Evolutionary conservation across 768 basidiomycete species (phyloP).

Genomic region (Mycena chlorophos): DNA sequence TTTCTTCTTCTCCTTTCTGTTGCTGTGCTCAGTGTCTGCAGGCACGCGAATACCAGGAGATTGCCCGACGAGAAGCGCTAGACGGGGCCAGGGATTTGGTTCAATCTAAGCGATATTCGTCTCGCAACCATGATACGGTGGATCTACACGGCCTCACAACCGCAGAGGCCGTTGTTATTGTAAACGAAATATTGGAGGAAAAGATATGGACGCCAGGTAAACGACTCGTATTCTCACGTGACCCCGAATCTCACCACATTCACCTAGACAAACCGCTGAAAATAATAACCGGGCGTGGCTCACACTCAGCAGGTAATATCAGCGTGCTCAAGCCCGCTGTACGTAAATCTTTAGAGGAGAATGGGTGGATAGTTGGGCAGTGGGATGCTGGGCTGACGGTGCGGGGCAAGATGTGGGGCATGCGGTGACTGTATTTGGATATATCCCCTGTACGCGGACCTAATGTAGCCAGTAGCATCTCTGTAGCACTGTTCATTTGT

Average conservation of each 20-base stretch:
- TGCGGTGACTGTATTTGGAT: not conserved
- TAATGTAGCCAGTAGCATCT: not conserved
- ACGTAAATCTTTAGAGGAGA: conserved; percentile 46
- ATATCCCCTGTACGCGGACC: too few relatives aligned
- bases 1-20: conserved; percentile 2
- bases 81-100: conserved; percentile 66
- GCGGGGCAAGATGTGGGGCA: conserved; percentile 34
- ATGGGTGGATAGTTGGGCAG: conserved; percentile 34
- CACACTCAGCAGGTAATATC: conserved; percentile 55
- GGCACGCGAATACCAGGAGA: conserved; percentile 48
- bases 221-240: conserved; percentile 15
- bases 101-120: conserved; percentile 53
- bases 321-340: conserved; percentile 71
- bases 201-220: conserved; percentile 42
- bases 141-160: conserved; percentile 78
- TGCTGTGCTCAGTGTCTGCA: conserved; percentile 7
- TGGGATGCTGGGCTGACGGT: conserved; percentile 56
- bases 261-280: conserved; percentile 49
- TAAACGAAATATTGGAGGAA: conserved; percentile 56
- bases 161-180: conserved; percentile 66
- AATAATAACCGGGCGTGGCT: conserved; percentile 69
- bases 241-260: conserved; percentile 13
- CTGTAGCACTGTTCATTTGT: not conserved
- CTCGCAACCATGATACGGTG: conserved; percentile 49
- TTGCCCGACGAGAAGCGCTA: conserved; percentile 54